A percentile compares a stretch with the other conserved stretches of the same genome.
phyloP scores from a whole-genome alignment of 495 filamentous ascomycete genomes.

The Gamarada debralockiae region DNA sequence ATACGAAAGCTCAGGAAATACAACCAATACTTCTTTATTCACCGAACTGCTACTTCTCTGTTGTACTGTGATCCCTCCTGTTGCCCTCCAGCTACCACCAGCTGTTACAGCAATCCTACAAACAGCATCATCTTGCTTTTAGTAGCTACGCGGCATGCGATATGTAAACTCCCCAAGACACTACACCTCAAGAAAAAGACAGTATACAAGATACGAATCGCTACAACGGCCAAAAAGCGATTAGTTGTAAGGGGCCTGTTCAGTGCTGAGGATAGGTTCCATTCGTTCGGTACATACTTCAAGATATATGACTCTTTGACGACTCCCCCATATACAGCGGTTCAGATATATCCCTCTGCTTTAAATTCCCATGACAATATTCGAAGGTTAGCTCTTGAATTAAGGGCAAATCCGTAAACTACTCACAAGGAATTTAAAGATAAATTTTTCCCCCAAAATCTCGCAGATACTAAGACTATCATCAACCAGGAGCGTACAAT shows the following conservation, averaged over 20 bases:
- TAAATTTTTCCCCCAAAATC: neutral
- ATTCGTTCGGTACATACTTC: slow-evolving; percentile 9
- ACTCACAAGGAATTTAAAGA: slow-evolving; percentile 6
- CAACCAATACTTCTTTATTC: too few relatives aligned
- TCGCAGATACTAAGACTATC: neutral
- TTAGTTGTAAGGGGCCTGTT: neutral
- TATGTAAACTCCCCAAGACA: too few relatives aligned
- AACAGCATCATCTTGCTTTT: too few relatives aligned
- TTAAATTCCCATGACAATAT: slow-evolving; percentile 9
- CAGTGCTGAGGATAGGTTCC: neutral
- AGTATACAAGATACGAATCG: neutral
- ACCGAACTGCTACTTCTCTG: too few relatives aligned
- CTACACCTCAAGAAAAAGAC: too few relatives aligned
- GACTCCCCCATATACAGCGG: neutral
- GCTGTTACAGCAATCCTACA: too few relatives aligned
- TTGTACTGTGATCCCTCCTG: too few relatives aligned
- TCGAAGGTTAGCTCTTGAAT: neutral
- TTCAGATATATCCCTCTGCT: slow-evolving; percentile 3
- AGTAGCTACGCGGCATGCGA: too few relatives aligned
- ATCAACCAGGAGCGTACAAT: slow-evolving; percentile 1
- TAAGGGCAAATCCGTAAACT: slow-evolving; percentile 1
- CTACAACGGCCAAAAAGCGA: neutral
- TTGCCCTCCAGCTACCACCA: too few relatives aligned
- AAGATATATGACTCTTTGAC: slow-evolving; percentile 8
- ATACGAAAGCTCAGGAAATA: too few relatives aligned